Base-by-base conservation (phyloP, 1,139 yeast genomes). In the Tardiomyces blankii region DNA sequence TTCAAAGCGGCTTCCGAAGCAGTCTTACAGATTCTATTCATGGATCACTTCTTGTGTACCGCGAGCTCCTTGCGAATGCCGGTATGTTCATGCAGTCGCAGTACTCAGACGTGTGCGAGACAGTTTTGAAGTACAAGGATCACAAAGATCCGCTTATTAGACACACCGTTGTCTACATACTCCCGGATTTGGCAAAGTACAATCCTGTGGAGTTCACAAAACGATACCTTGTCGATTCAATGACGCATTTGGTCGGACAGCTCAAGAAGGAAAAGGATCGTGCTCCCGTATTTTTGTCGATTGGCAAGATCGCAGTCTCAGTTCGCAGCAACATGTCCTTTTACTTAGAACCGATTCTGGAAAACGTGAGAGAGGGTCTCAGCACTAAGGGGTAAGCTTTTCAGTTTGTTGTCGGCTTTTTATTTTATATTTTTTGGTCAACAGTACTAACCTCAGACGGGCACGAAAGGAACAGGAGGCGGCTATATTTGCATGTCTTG, bases 291-390 rank as follows among this genome's bases (percentile, higher is more conserved):
- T 77, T 88, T 54, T 69, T 74, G n/a, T 81, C 95, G 38, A 82
- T 89, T 44, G 98, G 97, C 30, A 79, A 82, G 51, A 82, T 91
- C 40, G 81, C 96, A 0, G 71, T 77, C 40, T 89, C 88, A 52
- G 95, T 89, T 0, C 83, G 89, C 7, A 82, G 87, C 49, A 88
- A 82, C 56, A 85, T 91, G 70, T 84, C 91, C 2, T 86, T 93
- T 2, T 91, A 89, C 58, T 69, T 89, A 45, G 95, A 88, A 61
- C 89, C 93, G 1, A 82, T 91, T 30, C 67, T 89, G 45, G 89
- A 83, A 50, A 86, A 82, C 54, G 78, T 89, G 23, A 73, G 89
- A 57, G 96, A 89, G 50, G 93, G 94, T 0, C 69, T 91, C 42
- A 75, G 80, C 14, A 72, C 87, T 1, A 87, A 82, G 60, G 78